phyloP scores from a whole-genome alignment of 345 rosid genomes.

The Nephelium lappaceum region DNA sequence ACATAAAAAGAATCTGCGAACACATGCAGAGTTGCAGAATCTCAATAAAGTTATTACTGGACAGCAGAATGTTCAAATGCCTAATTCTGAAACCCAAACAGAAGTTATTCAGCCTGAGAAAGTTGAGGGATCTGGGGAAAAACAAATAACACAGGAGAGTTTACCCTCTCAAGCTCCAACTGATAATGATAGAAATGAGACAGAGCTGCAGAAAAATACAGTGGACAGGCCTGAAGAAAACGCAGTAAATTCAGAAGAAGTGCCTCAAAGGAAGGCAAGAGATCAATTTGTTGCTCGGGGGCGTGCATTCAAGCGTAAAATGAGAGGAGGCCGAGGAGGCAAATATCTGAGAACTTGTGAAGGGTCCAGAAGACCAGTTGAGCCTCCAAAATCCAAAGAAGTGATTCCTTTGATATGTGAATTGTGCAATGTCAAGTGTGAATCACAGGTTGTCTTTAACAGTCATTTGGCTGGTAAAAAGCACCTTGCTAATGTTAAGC shows the following conservation, averaged over 20 bases:
- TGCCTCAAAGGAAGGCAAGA: slow-evolving; percentile 25
- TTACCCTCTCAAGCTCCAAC: slow-evolving; percentile 14
- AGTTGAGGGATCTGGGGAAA: slow-evolving; percentile 23
- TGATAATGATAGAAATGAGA: slow-evolving; percentile 20
- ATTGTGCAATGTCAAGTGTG: slow-evolving; percentile 44
- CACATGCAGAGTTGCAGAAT: slow-evolving; percentile 29
- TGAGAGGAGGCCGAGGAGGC: slow-evolving; percentile 34
- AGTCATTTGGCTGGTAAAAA: slow-evolving; percentile 45
- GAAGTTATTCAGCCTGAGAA: slow-evolving; percentile 22
- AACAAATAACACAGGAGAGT: slow-evolving; percentile 9
- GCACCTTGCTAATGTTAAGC: slow-evolving; percentile 39
- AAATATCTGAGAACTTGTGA: slow-evolving; percentile 28
- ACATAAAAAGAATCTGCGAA: slow-evolving; percentile 36
- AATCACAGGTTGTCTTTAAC: slow-evolving; percentile 39
- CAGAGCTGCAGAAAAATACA: slow-evolving; percentile 26
- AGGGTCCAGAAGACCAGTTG: slow-evolving; percentile 29
- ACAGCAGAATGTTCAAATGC: slow-evolving; percentile 27
- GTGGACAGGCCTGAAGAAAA: slow-evolving; percentile 14
- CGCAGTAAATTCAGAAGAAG: slow-evolving; percentile 19
- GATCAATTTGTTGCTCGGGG: slow-evolving; percentile 27
- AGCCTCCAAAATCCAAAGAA: slow-evolving; percentile 33
- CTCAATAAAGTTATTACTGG: slow-evolving; percentile 25
- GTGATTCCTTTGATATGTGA: slow-evolving; percentile 39
- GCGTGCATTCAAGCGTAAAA: slow-evolving; percentile 33
- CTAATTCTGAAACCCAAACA: slow-evolving; percentile 6